Base-by-base conservation (phyloP, 163 green algal genomes). In the Scenedesmus sp. region DNA sequence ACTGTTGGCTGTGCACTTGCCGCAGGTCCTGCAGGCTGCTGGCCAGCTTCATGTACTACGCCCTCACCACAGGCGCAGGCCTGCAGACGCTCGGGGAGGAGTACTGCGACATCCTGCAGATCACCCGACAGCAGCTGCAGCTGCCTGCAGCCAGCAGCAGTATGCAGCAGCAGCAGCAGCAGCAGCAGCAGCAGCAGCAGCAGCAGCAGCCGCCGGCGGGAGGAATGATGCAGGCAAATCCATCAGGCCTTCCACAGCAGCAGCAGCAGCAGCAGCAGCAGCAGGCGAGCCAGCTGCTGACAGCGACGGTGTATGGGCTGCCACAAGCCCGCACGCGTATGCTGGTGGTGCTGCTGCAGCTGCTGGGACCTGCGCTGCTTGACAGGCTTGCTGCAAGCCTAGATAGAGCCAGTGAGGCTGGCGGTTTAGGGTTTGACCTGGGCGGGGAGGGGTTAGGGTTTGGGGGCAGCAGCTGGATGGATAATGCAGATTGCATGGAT, bases 41-140 rank as follows among this genome's bases (percentile, higher is more conserved):
- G 1, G 92, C 95, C 1, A 85, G 95, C 52, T 84, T 98, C 26
- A 87, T 97, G 34, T 98, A 98, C 92, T 92, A 96, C 82, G 88
- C 88, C 9, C 89, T 97, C 1, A 98, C 96, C 16, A 98, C 96
- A 13, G 97, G 97, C 6, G 86, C 77, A 3, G 97, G 97, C 9
- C 56, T 93, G 64, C 93, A 97, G 90, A 98, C 97, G 0, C 93
- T 97, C 18, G 97, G 97, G 0, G 97, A 98, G 90, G 97, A 98
- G 91, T 98, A 98, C 91, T 98, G 97, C 89, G 94, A 96, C 91
- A 94, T 97, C 26, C 66, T 96, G 90, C 94, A 96, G 89, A 91
- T 95, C n/a, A 88, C 87, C 77, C 88, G 20, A 18, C 55, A 87
- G 74, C 88, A 87, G 66, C 56, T 60, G 76, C 59, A 5, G 57